Percentiles rank a stretch among this genome's conserved stretches.
Evolutionary conservation across 176 grass and related monocot genomes (phyloP).

Genomic region (Elymus sibiricus): DNA sequence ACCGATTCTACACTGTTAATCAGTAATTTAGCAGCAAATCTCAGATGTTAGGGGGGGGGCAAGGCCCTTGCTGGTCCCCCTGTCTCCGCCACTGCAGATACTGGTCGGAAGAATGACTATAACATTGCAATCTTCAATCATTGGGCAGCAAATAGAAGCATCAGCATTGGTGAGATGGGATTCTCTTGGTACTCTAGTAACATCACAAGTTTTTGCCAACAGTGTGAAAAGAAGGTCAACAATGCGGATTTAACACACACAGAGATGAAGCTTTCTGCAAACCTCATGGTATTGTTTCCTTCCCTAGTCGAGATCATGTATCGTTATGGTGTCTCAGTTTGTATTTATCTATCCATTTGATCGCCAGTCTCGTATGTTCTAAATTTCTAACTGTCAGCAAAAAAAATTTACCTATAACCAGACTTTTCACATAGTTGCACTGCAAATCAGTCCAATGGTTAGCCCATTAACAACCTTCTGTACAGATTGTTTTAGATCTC

Average conservation of each 20-base stretch:
- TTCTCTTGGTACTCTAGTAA: slow-evolving; percentile 2
- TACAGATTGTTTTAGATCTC: background rate
- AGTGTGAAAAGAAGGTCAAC: slow-evolving; percentile 18
- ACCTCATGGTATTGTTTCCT: background rate
- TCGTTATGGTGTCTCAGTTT: background rate
- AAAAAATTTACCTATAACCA: background rate
- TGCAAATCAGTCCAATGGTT: background rate
- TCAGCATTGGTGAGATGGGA: slow-evolving; percentile 6
- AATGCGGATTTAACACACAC: slow-evolving; percentile 28
- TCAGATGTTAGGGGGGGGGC: too few relatives aligned
- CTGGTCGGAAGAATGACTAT: background rate
- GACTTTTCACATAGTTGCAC: background rate
- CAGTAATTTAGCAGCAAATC: too few relatives aligned
- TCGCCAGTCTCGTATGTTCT: background rate
- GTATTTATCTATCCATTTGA: background rate
- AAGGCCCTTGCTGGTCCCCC: too few relatives aligned
- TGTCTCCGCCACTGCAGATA: too few relatives aligned
- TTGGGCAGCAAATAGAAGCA: background rate
- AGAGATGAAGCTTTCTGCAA: slow-evolving; percentile 33
- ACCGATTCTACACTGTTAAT: too few relatives aligned
- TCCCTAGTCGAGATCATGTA: background rate
- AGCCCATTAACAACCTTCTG: background rate
- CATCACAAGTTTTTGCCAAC: slow-evolving; percentile 10
- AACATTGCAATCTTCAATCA: background rate
- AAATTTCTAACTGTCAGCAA: too few relatives aligned